A percentile compares a stretch with the other conserved stretches of the same genome.
Conservation (phyloP, 2,329 filamentous ascomycete species). For the Exophiala sp. region DNA sequence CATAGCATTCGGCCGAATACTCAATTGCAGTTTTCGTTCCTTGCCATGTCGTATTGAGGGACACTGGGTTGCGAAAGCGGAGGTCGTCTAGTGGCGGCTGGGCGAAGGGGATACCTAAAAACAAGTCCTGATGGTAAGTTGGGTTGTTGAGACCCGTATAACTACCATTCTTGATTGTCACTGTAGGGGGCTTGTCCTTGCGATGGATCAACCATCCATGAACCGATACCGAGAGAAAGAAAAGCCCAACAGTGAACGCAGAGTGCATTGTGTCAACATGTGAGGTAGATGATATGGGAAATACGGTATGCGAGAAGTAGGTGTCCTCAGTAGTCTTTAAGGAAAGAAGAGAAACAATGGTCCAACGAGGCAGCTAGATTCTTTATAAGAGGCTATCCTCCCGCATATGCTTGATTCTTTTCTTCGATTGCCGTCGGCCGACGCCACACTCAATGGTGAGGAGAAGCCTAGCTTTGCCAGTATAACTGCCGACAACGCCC, state of each 20-base stretch:
- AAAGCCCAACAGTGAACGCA: not conserved
- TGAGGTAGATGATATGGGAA: too few species aligned
- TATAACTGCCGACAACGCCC: too few species aligned
- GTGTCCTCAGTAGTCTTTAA: too few species aligned
- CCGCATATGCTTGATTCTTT: too few species aligned
- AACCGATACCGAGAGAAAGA: not conserved
- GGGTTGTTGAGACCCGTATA: slow-evolving; percentile 41
- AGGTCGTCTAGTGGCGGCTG: slow-evolving; percentile 43
- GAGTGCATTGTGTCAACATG: not conserved
- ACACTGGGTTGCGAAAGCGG: slow-evolving; percentile 49
- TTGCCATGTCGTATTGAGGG: slow-evolving; percentile 45
- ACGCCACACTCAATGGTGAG: too few species aligned
- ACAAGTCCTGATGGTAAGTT: slow-evolving; percentile 45
- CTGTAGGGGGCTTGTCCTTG: slow-evolving; percentile 7
- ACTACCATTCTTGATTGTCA: slow-evolving; percentile 40
- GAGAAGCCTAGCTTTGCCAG: too few species aligned
- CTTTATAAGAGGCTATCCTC: too few species aligned
- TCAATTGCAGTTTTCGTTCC: slow-evolving; percentile 39
- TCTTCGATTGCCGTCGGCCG: too few species aligned
- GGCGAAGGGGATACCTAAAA: slow-evolving; percentile 33
- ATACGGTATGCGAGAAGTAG: too few species aligned
- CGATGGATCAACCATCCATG: slow-evolving; percentile 1
- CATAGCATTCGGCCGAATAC: slow-evolving; percentile 46
- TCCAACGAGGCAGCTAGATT: too few species aligned
- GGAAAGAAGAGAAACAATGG: too few species aligned